Conservation (phyloP, 75 land plant species). For the Cupressus sempervirens region DNA sequence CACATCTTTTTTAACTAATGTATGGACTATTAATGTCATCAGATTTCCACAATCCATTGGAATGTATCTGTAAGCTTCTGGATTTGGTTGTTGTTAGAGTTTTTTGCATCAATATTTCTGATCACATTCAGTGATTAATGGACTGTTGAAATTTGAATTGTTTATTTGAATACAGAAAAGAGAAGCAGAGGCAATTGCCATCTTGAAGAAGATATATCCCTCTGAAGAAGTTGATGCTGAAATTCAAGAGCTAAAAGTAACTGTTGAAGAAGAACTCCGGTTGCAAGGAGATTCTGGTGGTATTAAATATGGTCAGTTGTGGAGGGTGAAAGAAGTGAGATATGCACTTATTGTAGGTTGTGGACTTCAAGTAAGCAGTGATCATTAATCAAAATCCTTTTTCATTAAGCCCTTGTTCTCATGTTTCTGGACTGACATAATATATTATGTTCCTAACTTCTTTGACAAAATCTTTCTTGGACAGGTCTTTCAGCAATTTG, state of each 20-base stretch:
- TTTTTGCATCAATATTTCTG: too few species aligned
- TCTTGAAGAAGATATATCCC: constrained; percentile 60
- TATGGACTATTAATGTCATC: too few species aligned
- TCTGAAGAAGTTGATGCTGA: constrained; percentile 41
- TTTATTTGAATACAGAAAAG: constrained; percentile 32
- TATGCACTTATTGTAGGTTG: constrained; percentile 86
- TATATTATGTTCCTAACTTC: background rate
- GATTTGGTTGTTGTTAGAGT: too few species aligned
- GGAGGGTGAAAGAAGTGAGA: constrained; percentile 71
- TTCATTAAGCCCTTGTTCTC: background rate
- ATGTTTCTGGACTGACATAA: background rate
- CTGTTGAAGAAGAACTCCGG: constrained; percentile 45
- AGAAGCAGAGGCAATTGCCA: constrained; percentile 43
- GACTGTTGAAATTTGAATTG: background rate
- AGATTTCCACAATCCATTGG: too few species aligned
- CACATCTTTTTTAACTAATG: background rate
- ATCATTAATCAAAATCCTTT: background rate
- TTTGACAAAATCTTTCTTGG: background rate
- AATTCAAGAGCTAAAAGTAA: constrained; percentile 38
- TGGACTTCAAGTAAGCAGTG: constrained; percentile 81
- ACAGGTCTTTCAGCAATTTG: constrained; percentile 59
- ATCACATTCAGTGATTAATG: too few species aligned
- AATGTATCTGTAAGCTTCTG: too few species aligned
- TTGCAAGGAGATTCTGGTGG: constrained; percentile 25
- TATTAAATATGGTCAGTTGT: constrained; percentile 38